phyloP scores from a whole-genome alignment of 2,329 filamentous ascomycete genomes.

The Claviceps quebecensis region DNA sequence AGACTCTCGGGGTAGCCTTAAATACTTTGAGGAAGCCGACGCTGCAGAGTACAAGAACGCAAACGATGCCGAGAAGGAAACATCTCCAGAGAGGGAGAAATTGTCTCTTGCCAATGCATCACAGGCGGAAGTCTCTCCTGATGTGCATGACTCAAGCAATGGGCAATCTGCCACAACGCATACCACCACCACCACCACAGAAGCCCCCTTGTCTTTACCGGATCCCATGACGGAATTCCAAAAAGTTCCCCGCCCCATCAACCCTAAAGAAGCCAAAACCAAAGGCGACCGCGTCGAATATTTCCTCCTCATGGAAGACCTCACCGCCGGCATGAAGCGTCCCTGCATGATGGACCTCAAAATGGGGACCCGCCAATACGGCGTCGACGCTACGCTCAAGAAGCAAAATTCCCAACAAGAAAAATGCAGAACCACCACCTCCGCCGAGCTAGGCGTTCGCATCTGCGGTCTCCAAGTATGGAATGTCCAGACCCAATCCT shows the following conservation, averaged over 20 bases:
- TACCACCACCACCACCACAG: constrained; percentile 14
- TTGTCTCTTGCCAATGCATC: background rate
- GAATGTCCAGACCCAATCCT: constrained; percentile 70
- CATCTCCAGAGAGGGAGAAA: background rate
- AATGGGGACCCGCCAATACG: constrained; percentile 96
- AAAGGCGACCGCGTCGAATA: constrained; percentile 64
- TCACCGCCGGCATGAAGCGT: constrained; percentile 90
- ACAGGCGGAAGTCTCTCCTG: background rate
- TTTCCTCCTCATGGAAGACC: constrained; percentile 83
- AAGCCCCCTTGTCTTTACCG: constrained; percentile 20
- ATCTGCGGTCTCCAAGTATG: constrained; percentile 95
- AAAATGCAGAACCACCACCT: constrained; percentile 88
- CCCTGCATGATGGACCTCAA: constrained; percentile 96
- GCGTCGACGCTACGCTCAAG: constrained; percentile 78
- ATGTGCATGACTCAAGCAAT: background rate
- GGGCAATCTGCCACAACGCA: constrained; percentile 4
- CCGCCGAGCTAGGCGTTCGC: constrained; percentile 76
- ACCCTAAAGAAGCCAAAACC: constrained; percentile 44
- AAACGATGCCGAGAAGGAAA: background rate
- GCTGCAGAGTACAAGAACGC: constrained; percentile 56
- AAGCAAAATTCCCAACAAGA: constrained; percentile 86
- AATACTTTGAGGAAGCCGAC: constrained; percentile 82
- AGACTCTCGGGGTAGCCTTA: constrained; percentile 59
- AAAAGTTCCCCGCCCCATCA: constrained; percentile 47
- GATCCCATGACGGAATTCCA: constrained; percentile 22